Evolutionary conservation across 129 eudicot species (phyloP).

Genomic region (Saposhnikovia divaricata): DNA sequence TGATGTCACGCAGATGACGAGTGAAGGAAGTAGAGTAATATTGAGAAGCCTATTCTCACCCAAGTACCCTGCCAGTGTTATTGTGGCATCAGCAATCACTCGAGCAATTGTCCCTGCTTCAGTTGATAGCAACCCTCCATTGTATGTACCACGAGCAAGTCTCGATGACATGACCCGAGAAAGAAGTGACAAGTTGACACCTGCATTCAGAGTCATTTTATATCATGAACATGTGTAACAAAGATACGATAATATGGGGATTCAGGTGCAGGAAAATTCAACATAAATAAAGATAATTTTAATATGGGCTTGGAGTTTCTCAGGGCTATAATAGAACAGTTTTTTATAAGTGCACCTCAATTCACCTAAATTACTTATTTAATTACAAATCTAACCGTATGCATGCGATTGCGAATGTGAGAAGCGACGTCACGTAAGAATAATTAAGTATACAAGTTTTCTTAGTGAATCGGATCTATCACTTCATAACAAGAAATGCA

Average conservation of each 20-base stretch:
- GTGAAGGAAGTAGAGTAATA: constrained; percentile 69
- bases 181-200: constrained; percentile 80
- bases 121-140: constrained; percentile 83
- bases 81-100: constrained; percentile 85
- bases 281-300: background rate
- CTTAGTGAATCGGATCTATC: background rate
- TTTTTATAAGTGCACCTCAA: background rate
- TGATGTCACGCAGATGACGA: constrained; percentile 63
- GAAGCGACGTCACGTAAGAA: background rate
- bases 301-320: background rate
- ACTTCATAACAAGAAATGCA: too few species aligned
- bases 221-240: background rate
- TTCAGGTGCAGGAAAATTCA: background rate
- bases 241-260: background rate
- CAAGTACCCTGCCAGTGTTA: constrained; percentile 67
- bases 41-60: constrained; percentile 64
- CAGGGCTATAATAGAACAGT: background rate
- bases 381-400: background rate
- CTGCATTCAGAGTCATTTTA: constrained; percentile 18
- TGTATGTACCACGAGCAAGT: constrained; percentile 96
- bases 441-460: background rate
- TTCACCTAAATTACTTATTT: background rate
- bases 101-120: constrained; percentile 97
- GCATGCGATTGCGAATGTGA: too few species aligned
- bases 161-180: constrained; percentile 98